phyloP scores from a whole-genome alignment of 768 basidiomycete species.

The Pleurotus platypus region DNA sequence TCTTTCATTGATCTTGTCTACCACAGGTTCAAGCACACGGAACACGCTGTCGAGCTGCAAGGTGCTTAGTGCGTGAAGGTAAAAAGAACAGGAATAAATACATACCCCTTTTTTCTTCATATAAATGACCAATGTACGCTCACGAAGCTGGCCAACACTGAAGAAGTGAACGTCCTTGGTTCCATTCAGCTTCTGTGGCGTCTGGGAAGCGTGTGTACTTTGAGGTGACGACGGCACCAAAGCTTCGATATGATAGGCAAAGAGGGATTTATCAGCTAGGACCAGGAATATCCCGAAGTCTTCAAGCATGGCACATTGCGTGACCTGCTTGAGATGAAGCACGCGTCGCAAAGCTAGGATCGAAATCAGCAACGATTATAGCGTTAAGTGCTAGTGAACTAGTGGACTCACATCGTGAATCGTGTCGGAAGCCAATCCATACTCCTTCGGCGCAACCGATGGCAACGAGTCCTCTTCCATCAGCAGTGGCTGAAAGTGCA shows the following conservation, averaged over 20 bases:
- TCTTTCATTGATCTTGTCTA: slow-evolving; percentile 80
- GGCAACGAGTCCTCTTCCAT: slow-evolving; percentile 83
- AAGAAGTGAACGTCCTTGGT: slow-evolving; percentile 95
- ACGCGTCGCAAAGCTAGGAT: slow-evolving; percentile 83
- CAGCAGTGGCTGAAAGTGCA: slow-evolving; percentile 62
- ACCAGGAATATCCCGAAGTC: slow-evolving; percentile 97
- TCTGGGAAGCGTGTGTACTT: slow-evolving; percentile 63
- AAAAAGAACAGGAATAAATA: neutral
- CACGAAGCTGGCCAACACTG: slow-evolving; percentile 83
- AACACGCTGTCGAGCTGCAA: slow-evolving; percentile 82
- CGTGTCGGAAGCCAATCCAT: slow-evolving; percentile 94
- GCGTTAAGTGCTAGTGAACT: neutral
- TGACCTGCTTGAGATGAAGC: slow-evolving; percentile 89
- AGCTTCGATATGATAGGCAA: slow-evolving; percentile 95
- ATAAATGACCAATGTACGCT: slow-evolving; percentile 87
- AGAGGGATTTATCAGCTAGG: slow-evolving; percentile 88
- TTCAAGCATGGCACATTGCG: slow-evolving; percentile 93
- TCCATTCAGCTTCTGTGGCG: slow-evolving; percentile 87
- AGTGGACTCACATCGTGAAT: slow-evolving; percentile 69
- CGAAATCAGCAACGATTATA: no score
- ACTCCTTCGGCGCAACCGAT: slow-evolving; percentile 96
- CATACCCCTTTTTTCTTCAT: slow-evolving; percentile 90
- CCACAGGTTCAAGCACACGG: slow-evolving; percentile 96
- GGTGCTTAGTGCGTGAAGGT: neutral
- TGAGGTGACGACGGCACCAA: slow-evolving; percentile 85